A percentile compares a stretch with the other conserved stretches of the same genome.
Conservation (phyloP, 306 rosid genomes). For the Ceratonia siliqua region DNA sequence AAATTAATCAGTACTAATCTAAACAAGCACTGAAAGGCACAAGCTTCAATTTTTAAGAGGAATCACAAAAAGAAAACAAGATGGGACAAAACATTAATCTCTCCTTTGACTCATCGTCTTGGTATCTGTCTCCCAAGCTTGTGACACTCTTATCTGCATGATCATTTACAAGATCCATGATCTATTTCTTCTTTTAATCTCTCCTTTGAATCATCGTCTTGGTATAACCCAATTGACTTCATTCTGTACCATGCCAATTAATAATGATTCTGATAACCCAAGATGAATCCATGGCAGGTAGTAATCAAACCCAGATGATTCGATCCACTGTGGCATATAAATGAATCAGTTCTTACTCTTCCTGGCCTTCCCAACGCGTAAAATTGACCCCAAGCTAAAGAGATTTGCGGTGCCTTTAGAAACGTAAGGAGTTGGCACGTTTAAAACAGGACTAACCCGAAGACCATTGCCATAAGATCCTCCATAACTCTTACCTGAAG, state of each 20-base stretch:
- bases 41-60: constrained; percentile 26
- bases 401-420: constrained; percentile 69
- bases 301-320: not conserved
- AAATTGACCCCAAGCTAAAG: constrained; percentile 70
- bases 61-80: constrained; percentile 29
- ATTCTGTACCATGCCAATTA: not conserved
- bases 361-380: constrained; percentile 61
- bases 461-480: constrained; percentile 58
- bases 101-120: too few relatives aligned
- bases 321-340: not conserved
- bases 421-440: constrained; percentile 80
- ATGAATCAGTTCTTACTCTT: constrained; percentile 59
- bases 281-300: constrained; percentile 31
- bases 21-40: constrained; percentile 32
- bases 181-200: not conserved
- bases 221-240: constrained; percentile 17
- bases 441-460: constrained; percentile 67
- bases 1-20: constrained; percentile 30
- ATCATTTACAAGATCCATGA: not conserved
- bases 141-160: constrained; percentile 37
- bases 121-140: constrained; percentile 39
- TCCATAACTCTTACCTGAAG: constrained; percentile 60
- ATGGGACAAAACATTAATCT: constrained; percentile 41
- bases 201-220: constrained; percentile 14
- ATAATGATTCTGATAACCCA: constrained; percentile 18